A percentile compares a stretch with the other conserved stretches of the same genome.
phyloP scores from a whole-genome alignment of 2,329 filamentous ascomycete genomes.

The Chalara sp. region DNA sequence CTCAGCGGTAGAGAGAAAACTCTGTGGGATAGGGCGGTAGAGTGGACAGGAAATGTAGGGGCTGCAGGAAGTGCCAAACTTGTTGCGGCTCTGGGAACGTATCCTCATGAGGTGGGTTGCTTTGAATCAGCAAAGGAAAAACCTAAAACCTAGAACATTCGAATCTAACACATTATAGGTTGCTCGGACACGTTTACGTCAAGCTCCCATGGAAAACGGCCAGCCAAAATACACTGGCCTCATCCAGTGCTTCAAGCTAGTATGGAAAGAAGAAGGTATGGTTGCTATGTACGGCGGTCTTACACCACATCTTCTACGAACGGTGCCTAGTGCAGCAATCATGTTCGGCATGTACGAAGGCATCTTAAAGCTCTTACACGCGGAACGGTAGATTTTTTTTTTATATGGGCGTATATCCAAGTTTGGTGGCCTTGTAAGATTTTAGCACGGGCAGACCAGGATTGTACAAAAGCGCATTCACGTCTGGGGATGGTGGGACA shows the following conservation, averaged over 20 bases:
- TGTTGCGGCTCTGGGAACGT: constrained; percentile 75
- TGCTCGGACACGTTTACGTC: constrained; percentile 75
- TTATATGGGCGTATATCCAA: background rate
- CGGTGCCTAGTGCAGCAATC: constrained; percentile 87
- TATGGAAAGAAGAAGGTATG: constrained; percentile 85
- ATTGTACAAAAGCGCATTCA: too few relatives aligned
- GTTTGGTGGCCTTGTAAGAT: background rate
- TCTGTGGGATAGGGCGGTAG: constrained; percentile 66
- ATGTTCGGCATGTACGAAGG: constrained; percentile 81
- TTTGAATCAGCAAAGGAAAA: background rate
- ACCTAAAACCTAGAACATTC: background rate
- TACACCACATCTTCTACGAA: constrained; percentile 84
- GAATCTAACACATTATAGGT: constrained; percentile 41
- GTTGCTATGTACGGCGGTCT: constrained; percentile 82
- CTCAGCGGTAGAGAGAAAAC: constrained; percentile 56
- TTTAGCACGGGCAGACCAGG: too few relatives aligned
- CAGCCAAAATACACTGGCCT: constrained; percentile 82
- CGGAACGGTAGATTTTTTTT: constrained; percentile 14
- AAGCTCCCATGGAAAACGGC: constrained; percentile 68
- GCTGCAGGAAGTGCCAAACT: constrained; percentile 83
- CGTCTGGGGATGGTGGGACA: too few relatives aligned
- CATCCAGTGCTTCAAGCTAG: constrained; percentile 78
- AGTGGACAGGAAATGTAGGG: constrained; percentile 71
- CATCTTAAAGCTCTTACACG: constrained; percentile 28
- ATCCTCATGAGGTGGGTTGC: constrained; percentile 75